Percentiles rank a stretch among this genome's conserved stretches.
These are phyloP conservation scores for Ophiocordyceps sinensis DNA, from an alignment of 2,329 filamentous ascomycete genomes.

Conservation along the genomic window DNA sequence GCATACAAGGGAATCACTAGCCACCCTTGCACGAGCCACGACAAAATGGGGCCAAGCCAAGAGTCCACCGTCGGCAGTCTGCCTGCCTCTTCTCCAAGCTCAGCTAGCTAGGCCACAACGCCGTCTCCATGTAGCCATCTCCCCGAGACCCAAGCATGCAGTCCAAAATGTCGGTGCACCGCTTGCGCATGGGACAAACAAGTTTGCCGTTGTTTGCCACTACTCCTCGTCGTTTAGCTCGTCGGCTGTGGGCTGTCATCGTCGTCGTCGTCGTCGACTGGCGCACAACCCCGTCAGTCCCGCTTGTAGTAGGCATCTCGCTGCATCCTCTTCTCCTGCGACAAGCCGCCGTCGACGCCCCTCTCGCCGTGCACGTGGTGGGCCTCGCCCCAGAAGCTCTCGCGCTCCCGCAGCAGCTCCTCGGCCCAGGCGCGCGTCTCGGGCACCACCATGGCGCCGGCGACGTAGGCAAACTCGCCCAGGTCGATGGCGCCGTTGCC, in stretches of 20 bases:
- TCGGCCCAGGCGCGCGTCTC: constrained; percentile 72
- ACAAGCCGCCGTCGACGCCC: constrained; percentile 23
- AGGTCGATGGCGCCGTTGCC: constrained; percentile 55
- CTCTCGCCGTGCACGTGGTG: constrained; percentile 31
- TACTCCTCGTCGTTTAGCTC: neutral
- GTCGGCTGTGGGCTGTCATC: neutral
- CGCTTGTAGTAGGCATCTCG: constrained; percentile 36
- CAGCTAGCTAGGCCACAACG: too few species aligned
- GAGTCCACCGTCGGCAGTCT: too few species aligned
- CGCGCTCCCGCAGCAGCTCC: constrained; percentile 62
- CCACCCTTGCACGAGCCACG: too few species aligned
- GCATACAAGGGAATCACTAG: too few species aligned
- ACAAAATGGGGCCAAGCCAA: too few species aligned
- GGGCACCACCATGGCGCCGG: constrained; percentile 53
- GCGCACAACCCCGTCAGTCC: constrained; percentile 3
- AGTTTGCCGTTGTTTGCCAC: too few species aligned
- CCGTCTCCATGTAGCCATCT: too few species aligned
- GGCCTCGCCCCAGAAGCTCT: constrained; percentile 52
- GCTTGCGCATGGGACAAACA: too few species aligned
- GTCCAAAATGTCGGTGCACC: too few species aligned
- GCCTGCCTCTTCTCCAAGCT: too few species aligned
- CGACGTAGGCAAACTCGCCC: constrained; percentile 74
- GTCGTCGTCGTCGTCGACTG: neutral
- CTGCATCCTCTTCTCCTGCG: constrained; percentile 19
- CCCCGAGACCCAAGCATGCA: too few species aligned